Percentiles rank a stretch among this genome's conserved stretches.
phyloP scores from a whole-genome alignment of 495 filamentous ascomycete species.

The Penicillium antarcticum region DNA sequence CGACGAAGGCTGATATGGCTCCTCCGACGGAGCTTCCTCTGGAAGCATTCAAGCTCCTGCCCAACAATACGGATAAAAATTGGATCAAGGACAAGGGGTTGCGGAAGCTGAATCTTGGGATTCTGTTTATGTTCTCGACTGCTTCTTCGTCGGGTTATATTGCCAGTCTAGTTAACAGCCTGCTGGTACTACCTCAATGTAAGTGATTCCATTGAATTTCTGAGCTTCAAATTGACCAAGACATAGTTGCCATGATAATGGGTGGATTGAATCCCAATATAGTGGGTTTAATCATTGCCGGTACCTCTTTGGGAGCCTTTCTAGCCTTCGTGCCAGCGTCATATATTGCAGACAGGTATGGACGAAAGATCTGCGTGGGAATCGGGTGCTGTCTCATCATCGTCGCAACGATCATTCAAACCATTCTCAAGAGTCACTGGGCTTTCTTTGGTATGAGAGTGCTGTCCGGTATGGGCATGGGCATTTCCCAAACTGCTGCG shows the following conservation, averaged over 20 bases:
- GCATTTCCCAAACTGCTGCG: slow-evolving; percentile 21
- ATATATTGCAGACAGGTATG: slow-evolving; percentile 19
- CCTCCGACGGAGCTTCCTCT: slow-evolving; percentile 6
- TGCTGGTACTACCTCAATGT: slow-evolving; percentile 25
- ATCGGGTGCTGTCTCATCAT: slow-evolving; percentile 16
- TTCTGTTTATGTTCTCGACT: slow-evolving; percentile 19
- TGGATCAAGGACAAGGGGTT: slow-evolving; percentile 25
- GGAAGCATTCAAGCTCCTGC: slow-evolving; percentile 14
- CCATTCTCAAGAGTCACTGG: slow-evolving; percentile 16
- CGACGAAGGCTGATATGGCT: slow-evolving; percentile 7
- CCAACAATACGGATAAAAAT: slow-evolving; percentile 19
- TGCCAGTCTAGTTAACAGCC: slow-evolving; percentile 23
- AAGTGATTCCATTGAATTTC: neutral
- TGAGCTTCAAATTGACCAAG: neutral
- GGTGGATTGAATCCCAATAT: slow-evolving; percentile 19
- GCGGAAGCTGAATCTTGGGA: slow-evolving; percentile 20
- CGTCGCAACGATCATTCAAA: slow-evolving; percentile 12
- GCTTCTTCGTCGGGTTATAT: slow-evolving; percentile 25
- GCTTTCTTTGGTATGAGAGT: slow-evolving; percentile 20
- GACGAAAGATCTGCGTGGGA: slow-evolving; percentile 16
- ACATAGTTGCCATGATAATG: slow-evolving; percentile 14
- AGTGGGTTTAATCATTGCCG: slow-evolving; percentile 24
- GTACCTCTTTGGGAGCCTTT: slow-evolving; percentile 20
- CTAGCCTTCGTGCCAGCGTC: slow-evolving; percentile 22
- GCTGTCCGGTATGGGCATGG: slow-evolving; percentile 16